phyloP scores from a whole-genome alignment of 73 alveolate genomes.

The Paramecium sexaurelia region DNA sequence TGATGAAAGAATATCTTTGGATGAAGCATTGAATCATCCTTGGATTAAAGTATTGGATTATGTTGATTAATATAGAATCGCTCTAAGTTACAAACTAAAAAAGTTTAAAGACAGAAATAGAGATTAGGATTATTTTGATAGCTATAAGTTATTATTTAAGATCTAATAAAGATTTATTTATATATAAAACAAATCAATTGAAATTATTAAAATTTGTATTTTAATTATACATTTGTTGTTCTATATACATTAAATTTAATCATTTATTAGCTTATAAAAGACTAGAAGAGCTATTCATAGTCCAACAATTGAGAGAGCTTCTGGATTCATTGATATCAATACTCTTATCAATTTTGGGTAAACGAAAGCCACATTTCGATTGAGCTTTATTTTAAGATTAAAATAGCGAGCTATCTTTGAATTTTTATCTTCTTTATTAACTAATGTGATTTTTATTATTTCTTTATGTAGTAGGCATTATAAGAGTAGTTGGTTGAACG shows the following conservation, averaged over 20 bases:
- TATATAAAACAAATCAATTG: too few species aligned
- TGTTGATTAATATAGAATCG: conserved; percentile 2
- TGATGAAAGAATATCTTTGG: conserved; percentile 54
- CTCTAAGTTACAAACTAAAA: neutral
- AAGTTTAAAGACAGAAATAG: neutral
- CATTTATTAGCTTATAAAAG: neutral
- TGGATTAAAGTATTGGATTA: conserved; percentile 52
- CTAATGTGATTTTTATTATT: neutral
- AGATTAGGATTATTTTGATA: conserved; percentile 31
- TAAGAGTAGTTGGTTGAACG: neutral
- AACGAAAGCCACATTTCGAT: neutral
- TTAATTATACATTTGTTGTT: neutral
- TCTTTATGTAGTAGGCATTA: neutral
- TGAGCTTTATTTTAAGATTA: neutral
- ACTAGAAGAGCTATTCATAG: neutral
- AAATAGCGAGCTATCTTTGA: neutral
- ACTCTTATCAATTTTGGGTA: neutral
- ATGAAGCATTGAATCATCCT: conserved; percentile 62
- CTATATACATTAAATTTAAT: conserved; percentile 1
- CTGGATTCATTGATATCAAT: neutral
- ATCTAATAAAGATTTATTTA: neutral
- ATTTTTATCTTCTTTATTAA: neutral
- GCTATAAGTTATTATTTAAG: neutral
- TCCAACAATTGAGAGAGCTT: conserved; percentile 33
- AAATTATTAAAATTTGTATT: neutral